Conservation (phyloP, 2,329 filamentous ascomycete species). For the Clonostachys chloroleuca region DNA sequence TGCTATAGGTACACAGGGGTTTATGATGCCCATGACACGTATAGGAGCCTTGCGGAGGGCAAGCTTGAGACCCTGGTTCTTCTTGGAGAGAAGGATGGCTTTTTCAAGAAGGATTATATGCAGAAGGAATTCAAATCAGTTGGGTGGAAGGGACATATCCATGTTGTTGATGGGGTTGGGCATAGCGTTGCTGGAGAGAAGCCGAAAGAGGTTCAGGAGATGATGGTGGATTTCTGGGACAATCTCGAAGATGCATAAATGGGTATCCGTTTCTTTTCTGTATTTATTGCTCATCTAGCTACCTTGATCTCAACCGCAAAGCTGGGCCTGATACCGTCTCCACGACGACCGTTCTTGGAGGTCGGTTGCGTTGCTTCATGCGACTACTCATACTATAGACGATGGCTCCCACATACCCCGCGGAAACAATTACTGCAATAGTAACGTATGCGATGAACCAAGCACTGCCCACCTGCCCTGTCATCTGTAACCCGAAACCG, state of each 20-base stretch:
- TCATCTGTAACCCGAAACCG: constrained; percentile 53
- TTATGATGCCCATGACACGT: constrained; percentile 21
- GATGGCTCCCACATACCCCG: constrained; percentile 33
- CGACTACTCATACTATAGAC: background rate
- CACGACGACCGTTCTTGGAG: too few relatives aligned
- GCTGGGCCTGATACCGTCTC: too few relatives aligned
- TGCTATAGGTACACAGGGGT: constrained; percentile 40
- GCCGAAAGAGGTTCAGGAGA: constrained; percentile 8
- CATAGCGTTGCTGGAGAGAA: constrained; percentile 17
- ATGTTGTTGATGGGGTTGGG: constrained; percentile 9
- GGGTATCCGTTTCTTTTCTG: too few relatives aligned
- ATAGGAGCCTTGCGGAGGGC: constrained; percentile 7
- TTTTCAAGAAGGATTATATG: constrained; percentile 9
- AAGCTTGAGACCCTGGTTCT: constrained; percentile 8
- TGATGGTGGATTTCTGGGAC: constrained; percentile 11
- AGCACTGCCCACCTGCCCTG: constrained; percentile 20
- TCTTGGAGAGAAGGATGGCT: constrained; percentile 14
- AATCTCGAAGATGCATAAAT: too few relatives aligned
- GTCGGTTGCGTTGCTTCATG: too few relatives aligned
- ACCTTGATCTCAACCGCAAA: too few relatives aligned
- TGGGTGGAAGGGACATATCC: constrained; percentile 6
- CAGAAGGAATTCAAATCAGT: constrained; percentile 5
- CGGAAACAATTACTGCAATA: constrained; percentile 42
- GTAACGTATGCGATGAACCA: constrained; percentile 52
- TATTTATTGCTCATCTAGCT: too few relatives aligned